Percentiles rank a stretch among this genome's conserved stretches.
Conservation (phyloP, 345 rosid genomes). For the Noccaea caerulescens region DNA sequence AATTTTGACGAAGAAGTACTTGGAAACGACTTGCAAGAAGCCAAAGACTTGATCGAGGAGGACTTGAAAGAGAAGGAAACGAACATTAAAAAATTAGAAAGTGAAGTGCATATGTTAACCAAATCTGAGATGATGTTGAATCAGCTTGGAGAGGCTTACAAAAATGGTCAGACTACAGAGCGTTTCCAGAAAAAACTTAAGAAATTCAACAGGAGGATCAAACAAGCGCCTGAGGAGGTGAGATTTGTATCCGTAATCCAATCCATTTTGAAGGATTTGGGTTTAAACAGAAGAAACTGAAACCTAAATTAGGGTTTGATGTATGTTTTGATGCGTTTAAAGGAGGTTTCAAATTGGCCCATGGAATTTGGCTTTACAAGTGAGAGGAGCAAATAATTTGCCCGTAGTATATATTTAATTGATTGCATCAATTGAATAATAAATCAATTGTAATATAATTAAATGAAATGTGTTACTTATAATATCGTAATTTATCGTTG, state of each 20-base stretch:
- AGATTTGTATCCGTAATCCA: conserved; percentile 26
- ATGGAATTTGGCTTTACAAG: conserved; percentile 28
- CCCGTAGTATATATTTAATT: conserved; percentile 13
- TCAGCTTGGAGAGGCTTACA: conserved; percentile 35
- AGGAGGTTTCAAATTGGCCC: conserved; percentile 27
- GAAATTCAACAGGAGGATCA: conserved; percentile 34
- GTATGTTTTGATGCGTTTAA: conserved; percentile 21
- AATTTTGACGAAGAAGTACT: background rate
- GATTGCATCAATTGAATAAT: conserved; percentile 34
- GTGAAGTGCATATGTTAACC: conserved; percentile 13
- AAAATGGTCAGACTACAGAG: conserved; percentile 17
- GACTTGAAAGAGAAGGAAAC: conserved; percentile 28
- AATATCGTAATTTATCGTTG: background rate
- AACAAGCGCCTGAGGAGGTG: background rate
- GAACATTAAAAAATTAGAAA: conserved; percentile 22
- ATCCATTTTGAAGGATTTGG: conserved; percentile 37
- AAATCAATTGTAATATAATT: conserved; percentile 31
- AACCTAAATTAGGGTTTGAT: conserved; percentile 19
- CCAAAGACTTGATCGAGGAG: conserved; percentile 23
- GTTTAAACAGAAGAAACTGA: conserved; percentile 27
- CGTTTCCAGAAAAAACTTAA: conserved; percentile 25
- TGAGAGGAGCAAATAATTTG: conserved; percentile 34
- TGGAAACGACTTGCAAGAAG: conserved; percentile 22
- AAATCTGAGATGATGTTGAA: conserved; percentile 11
- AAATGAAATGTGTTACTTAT: conserved; percentile 16